A percentile compares a stretch with the other conserved stretches of the same genome.
These are phyloP conservation scores for Chlamydomonas schloesseri DNA, from an alignment of 139 green algal genomes.

Conservation along the genomic window DNA sequence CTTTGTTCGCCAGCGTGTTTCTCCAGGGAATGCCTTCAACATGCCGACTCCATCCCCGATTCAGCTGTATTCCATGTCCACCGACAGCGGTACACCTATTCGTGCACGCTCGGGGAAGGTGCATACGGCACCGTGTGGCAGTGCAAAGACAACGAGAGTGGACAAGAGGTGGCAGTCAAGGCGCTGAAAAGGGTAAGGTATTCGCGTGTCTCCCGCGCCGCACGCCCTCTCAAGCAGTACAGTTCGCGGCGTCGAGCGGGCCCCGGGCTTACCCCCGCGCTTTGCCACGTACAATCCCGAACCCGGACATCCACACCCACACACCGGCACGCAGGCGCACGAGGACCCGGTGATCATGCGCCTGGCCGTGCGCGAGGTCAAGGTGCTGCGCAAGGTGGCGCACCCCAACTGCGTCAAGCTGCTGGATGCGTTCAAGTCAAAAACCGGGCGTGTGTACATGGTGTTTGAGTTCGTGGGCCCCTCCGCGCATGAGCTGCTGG, in stretches of 20 bases:
- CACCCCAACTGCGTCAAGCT: conserved; percentile 52
- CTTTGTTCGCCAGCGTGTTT: no score
- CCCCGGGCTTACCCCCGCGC: no score
- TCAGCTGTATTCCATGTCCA: no score
- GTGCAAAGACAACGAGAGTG: neutral
- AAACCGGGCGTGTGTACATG: conserved; percentile 53
- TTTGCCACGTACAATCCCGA: no score
- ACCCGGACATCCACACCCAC: no score
- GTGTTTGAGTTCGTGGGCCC: conserved; percentile 50
- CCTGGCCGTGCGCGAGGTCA: conserved; percentile 45
- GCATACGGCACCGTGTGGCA: neutral
- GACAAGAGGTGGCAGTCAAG: neutral
- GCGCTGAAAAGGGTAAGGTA: neutral
- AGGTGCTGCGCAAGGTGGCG: conserved; percentile 20
- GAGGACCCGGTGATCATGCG: conserved; percentile 45
- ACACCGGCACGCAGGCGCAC: conserved; percentile 22
- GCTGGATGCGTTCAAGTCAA: conserved; percentile 44
- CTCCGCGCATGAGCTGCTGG: conserved; percentile 44
- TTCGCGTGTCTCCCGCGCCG: neutral
- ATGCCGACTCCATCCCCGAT: no score
- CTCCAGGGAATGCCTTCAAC: no score
- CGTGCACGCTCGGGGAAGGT: neutral
- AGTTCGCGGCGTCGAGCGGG: neutral
- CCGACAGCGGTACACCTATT: neutral
- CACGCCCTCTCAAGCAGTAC: neutral